phyloP scores from a whole-genome alignment of 2,329 filamentous ascomycete genomes.

The Neurospora sp. region DNA sequence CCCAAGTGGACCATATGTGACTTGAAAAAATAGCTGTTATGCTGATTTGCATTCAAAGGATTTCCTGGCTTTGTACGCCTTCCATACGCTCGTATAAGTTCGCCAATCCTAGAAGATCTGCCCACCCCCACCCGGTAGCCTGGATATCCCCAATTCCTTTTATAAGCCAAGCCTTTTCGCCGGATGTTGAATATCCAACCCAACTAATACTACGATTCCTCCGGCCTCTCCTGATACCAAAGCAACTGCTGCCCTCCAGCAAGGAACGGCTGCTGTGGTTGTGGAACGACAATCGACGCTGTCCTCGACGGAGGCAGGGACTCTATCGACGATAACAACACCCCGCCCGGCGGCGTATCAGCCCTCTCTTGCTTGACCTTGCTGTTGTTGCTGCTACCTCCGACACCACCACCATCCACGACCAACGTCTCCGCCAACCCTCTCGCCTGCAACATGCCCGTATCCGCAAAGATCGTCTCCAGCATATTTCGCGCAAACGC shows the following conservation, averaged over 20 bases:
- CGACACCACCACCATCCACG: not conserved
- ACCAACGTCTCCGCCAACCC: slow-evolving; percentile 28
- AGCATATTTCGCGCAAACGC: slow-evolving; percentile 35
- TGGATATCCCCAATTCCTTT: not conserved
- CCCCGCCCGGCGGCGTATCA: not conserved
- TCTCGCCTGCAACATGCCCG: slow-evolving; percentile 41
- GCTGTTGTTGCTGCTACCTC: not conserved
- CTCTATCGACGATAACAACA: not conserved
- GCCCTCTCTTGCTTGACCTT: not conserved
- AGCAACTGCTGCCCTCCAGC: not conserved
- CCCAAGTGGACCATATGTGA: not conserved
- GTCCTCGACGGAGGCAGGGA: not conserved
- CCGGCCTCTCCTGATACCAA: not conserved
- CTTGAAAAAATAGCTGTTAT: not conserved
- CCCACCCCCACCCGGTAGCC: not conserved
- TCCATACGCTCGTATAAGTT: not conserved
- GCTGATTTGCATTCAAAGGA: not conserved
- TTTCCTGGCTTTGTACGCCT: not conserved
- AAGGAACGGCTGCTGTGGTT: not conserved
- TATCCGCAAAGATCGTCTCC: slow-evolving; percentile 38
- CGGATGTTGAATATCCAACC: not conserved
- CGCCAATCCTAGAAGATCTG: not conserved
- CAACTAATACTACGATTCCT: not conserved
- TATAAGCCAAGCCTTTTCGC: not conserved
- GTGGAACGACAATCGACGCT: not conserved